Base-by-base conservation (phyloP, 2,329 filamentous ascomycete species). In the Aureobasidium lini region DNA sequence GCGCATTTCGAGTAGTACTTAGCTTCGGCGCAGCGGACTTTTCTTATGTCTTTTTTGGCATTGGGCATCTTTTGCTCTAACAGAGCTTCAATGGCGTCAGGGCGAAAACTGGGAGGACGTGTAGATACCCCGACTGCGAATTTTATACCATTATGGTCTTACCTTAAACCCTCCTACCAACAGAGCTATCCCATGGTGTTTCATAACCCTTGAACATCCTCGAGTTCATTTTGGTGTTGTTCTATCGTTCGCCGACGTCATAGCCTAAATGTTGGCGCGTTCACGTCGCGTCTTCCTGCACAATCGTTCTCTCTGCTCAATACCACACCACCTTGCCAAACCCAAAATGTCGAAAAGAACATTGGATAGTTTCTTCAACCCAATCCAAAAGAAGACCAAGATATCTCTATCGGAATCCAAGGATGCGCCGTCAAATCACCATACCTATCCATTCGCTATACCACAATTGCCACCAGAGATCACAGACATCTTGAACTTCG, bases 331-430 rank as follows among this genome's bases (percentile, higher is more conserved):
- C 29, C 16, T 57, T 18, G 56, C 43, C 69, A 71, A 53, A 75
- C 75, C 62, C 85, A 87, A 68, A 52, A 59, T 59, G 57, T 40
- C 57, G 11, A 59, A 59, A 53, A 79, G 86, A 60, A 88, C 86
- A 0, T 76, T 91, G 1, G 85, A 90, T 62, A 74, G 80, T 10
- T 91, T 90, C 74, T 90, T 91, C 71, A 75, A 76, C 32, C 77
- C 81, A 1, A 68, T 75, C 23, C 61, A 81, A 23, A 60, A 74
- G 3, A 75, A 76, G 34, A 15, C 43, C 70, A 76, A 71, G 56
- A 66, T 65, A 68, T 50, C 57, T 10, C 15, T 56, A 13, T 57
- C 57, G 28, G 53, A 42, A 37, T 60, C 43, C n/a, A 28, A 59
- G 4, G 53, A 68, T 11, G 64, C 63, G 40, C 13, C 64, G 16